phyloP scores from a whole-genome alignment of 371 early-diverging fungal genomes.

The Cokeromyces recurvatus region DNA sequence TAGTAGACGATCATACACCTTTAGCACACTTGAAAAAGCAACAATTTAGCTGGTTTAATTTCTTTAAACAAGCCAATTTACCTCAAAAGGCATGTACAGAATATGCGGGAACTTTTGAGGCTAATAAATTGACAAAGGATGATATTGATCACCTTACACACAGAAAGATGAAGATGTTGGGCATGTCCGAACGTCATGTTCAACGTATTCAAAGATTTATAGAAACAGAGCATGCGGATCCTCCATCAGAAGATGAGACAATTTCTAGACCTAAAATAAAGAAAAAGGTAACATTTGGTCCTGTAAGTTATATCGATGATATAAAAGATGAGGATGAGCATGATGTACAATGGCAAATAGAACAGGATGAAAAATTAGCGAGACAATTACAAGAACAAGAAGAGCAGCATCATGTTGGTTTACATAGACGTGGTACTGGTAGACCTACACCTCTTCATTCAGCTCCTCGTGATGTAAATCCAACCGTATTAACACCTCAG shows the following conservation, averaged over 20 bases:
- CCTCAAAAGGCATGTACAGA: slow-evolving; percentile 61
- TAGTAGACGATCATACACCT: slow-evolving; percentile 42
- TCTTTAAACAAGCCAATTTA: slow-evolving; percentile 72
- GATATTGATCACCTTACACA: slow-evolving; percentile 71
- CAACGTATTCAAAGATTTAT: slow-evolving; percentile 67
- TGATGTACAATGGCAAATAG: slow-evolving; percentile 39
- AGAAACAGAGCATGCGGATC: slow-evolving; percentile 33
- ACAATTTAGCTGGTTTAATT: slow-evolving; percentile 84
- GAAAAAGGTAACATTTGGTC: slow-evolving; percentile 41
- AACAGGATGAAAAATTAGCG: slow-evolving; percentile 72
- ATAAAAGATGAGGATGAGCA: slow-evolving; percentile 14
- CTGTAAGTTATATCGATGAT: slow-evolving; percentile 38
- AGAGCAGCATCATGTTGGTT: slow-evolving; percentile 23
- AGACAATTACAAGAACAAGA: slow-evolving; percentile 69
- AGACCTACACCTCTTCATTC: slow-evolving; percentile 40
- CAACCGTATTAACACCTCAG: slow-evolving; percentile 9
- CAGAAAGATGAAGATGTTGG: slow-evolving; percentile 67
- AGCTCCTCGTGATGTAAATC: slow-evolving; percentile 34
- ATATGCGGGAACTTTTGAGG: slow-evolving; percentile 80
- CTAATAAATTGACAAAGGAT: slow-evolving; percentile 66
- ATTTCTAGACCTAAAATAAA: background rate
- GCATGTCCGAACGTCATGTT: slow-evolving; percentile 79
- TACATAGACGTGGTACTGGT: slow-evolving; percentile 42
- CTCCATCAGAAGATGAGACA: slow-evolving; percentile 39
- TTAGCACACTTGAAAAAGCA: slow-evolving; percentile 42